Evolutionary conservation across 2,329 filamentous ascomycete genomes (phyloP).

Genomic region (Lasiodiplodia gonubiensis): DNA sequence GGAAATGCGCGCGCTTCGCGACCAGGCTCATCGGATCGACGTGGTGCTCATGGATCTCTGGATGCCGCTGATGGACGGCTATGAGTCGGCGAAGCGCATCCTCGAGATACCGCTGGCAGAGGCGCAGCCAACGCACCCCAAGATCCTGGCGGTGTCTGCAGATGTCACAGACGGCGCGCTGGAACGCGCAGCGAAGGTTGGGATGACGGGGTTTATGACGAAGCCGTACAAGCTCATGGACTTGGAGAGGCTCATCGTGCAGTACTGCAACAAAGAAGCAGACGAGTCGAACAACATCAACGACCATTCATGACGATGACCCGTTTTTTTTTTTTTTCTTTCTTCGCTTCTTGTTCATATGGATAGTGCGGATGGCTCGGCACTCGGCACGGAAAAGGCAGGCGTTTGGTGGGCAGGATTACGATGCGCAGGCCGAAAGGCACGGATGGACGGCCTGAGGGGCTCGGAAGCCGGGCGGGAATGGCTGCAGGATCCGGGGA

Average conservation of each 20-base stretch:
- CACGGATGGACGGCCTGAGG: slow-evolving; percentile 11
- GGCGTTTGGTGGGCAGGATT: slow-evolving; percentile 9
- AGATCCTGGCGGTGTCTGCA: slow-evolving; percentile 68
- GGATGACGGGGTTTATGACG: slow-evolving; percentile 72
- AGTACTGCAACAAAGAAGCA: slow-evolving; percentile 47
- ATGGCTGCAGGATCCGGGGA: slow-evolving; percentile 20
- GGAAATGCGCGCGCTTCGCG: slow-evolving; percentile 57
- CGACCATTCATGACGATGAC: slow-evolving; percentile 7
- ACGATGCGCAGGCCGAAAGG: neutral
- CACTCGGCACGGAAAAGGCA: slow-evolving; percentile 20
- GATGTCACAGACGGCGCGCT: slow-evolving; percentile 70
- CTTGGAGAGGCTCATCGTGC: slow-evolving; percentile 64
- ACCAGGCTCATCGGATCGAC: slow-evolving; percentile 55
- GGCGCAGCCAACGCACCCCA: slow-evolving; percentile 46
- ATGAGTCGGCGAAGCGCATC: slow-evolving; percentile 70
- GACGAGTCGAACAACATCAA: slow-evolving; percentile 18
- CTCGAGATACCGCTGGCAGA: slow-evolving; percentile 55
- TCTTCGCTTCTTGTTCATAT: slow-evolving; percentile 18
- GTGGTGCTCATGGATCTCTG: slow-evolving; percentile 76
- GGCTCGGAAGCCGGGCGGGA: slow-evolving; percentile 4
- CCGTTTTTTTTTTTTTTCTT: neutral
- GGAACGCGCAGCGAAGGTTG: slow-evolving; percentile 63
- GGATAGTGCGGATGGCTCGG: slow-evolving; percentile 19
- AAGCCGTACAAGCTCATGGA: slow-evolving; percentile 70
- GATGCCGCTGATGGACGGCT: slow-evolving; percentile 78